Percentiles rank a stretch among this genome's conserved stretches.
These are phyloP conservation scores for Nicotiana sylvestris DNA, from an alignment of 257 asterid species.

Conservation along the genomic window DNA sequence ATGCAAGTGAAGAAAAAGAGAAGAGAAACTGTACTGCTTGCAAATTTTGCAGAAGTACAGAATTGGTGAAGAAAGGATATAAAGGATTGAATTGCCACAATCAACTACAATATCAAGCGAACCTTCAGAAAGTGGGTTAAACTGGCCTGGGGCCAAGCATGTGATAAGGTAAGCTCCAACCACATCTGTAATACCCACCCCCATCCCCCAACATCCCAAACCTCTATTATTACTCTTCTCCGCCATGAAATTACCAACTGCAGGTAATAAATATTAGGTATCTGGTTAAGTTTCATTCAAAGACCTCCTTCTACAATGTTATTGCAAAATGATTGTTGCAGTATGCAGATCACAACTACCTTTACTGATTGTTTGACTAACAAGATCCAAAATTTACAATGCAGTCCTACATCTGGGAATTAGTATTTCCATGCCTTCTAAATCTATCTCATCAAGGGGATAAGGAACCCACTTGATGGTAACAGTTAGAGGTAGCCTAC, in stretches of 20 bases:
- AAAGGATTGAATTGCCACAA: conserved; percentile 5
- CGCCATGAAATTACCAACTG: background rate
- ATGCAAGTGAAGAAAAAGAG: background rate
- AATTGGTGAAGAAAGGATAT: background rate
- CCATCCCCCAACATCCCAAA: background rate
- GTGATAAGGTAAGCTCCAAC: background rate
- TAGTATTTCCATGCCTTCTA: background rate
- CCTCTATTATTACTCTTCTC: conserved; percentile 1
- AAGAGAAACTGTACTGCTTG: background rate
- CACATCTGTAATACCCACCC: background rate
- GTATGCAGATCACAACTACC: background rate
- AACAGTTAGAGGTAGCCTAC: background rate
- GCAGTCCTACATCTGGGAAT: background rate
- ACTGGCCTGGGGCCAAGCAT: background rate
- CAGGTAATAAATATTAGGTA: background rate
- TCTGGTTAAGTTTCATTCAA: conserved; percentile 1
- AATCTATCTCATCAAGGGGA: background rate
- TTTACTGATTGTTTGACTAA: background rate
- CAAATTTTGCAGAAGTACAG: background rate
- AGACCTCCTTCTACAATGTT: background rate
- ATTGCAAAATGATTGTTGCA: background rate
- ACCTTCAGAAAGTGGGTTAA: background rate
- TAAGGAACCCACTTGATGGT: background rate
- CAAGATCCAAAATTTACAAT: background rate
- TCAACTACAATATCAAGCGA: background rate